Evolutionary conservation across 2,329 filamentous ascomycete genomes (phyloP), one percentile per base, ranked within the genome.

Genomic region (Hypoxylon sp.): DNA sequence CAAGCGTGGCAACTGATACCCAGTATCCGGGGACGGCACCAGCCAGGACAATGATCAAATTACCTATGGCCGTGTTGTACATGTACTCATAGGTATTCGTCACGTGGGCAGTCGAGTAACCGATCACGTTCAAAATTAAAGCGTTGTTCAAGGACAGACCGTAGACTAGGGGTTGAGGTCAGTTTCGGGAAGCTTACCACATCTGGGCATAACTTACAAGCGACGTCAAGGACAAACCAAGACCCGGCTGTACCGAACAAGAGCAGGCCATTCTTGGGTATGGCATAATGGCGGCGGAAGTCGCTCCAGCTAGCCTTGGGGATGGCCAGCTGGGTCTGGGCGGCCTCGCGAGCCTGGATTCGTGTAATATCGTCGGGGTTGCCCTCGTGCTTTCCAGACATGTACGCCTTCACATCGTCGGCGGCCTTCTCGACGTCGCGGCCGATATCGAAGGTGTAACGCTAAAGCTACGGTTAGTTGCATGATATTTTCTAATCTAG

Each of bases 11-110:
- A 4, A 93, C 91, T 0, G 91, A 92, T 14, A 93, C 85, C 91
- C 91, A 94, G 82, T 94, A 94, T 12, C 92, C 92, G 0, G 92
- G 92, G 12, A 94, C 91, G 49, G 92, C 90, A 61, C 91, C 92
- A 3, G 92, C 91, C 63, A 91, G 87, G 70, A 93, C 89, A 52
- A 94, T 85, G 70, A 94, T 92, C 71, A 94, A 80, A 80, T 95
- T 93, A 8, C 92, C 92, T 18, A 93, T 85, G 51, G 91, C 90
- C 6, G 88, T 92, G 79, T 91, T 92, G 81, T 88, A 89, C 66
- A 93, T 84, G 75, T 83, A 84, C 69, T 92, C 77, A 80, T 93
- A 93, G 28, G 91, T 86, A 67, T 84, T 87, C 57, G 74, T 74
- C 38, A 78, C 77, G 67, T 73, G 69, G 7, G 81, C 83, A 32